Evolutionary conservation across 306 rosid genomes (phyloP), one percentile per base, ranked within the genome.

Genomic region (Fragaria vesca): DNA sequence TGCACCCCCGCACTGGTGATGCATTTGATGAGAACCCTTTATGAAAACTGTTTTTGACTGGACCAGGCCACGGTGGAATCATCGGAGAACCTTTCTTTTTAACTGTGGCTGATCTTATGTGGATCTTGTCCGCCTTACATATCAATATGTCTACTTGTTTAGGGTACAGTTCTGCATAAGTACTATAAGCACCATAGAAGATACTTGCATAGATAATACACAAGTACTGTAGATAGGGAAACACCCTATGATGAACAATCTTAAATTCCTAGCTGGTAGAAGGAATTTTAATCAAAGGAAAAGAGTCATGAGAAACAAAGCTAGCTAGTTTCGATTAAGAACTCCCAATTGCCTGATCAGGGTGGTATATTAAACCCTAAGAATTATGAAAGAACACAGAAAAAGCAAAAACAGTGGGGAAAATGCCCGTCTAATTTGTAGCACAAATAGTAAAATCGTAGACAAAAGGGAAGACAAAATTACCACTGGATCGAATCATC

Each of bases 31-130:
- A 21, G 50, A 47, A 5, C 61, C 77, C 50, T 77, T 77, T 80
- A 47, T 66, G 20, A 74, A 67, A 79, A 70, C 46, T 18, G 1
- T 66, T 73, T 71, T 76, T 52, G 42, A 87, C 77, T 45, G 85
- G 74, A 67, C 57, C 76, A 5, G 96, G 91, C 83, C 78, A 50
- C 28, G 88, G 87, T 1, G 98, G 87, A 50, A 43, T 5, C 67
- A 21, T 24, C 0, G 88, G 97, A 73, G 65, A 30, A 47, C 30
- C 16, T 76, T 66, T 87, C 81, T 82, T 74, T 45, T 65, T 38
- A 60, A 66, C 79, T 54, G 4, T 40, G 73, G 71, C 73, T 54
- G 90, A 73, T 36, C 66, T 68, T 20, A 26, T 58, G 61, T 62
- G 8, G 16, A 69, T 74, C 42, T 28, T 55, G 52, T 69, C 70